Evolutionary conservation across 1,284 basidiomycete genomes (phyloP).

Genomic region (Phellopilus nigrolimitatus): DNA sequence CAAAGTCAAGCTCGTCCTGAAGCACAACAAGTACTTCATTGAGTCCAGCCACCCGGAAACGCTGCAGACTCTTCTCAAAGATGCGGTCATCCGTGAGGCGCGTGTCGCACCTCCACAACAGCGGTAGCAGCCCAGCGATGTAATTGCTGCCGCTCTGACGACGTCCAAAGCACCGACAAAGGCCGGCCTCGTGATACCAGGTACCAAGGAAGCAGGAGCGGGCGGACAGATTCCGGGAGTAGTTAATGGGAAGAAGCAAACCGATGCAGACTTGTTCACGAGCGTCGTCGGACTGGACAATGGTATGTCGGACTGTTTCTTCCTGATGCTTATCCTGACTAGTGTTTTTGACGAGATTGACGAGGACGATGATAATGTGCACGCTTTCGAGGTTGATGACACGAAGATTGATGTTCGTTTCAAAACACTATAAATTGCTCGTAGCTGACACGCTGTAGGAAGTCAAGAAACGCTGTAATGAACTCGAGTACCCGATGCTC

Average conservation of each 20-base stretch:
- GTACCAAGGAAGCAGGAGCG: conserved; percentile 62
- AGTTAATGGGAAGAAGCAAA: conserved; percentile 33
- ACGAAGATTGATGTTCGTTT: conserved; percentile 78
- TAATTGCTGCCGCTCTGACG: conserved; percentile 77
- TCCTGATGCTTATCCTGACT: too few species aligned
- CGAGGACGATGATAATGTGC: conserved; percentile 93
- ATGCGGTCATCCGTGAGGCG: conserved; percentile 78
- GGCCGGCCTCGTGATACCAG: conserved; percentile 80
- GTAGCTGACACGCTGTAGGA: conserved; percentile 44
- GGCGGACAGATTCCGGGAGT: conserved; percentile 55
- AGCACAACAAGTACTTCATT: conserved; percentile 94
- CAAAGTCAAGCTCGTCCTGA: conserved; percentile 94
- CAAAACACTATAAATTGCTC: background rate
- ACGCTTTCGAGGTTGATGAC: conserved; percentile 92
- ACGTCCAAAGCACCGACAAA: conserved; percentile 78
- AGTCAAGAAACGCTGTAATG: conserved; percentile 90
- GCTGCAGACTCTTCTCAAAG: conserved; percentile 80
- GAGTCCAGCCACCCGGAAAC: conserved; percentile 93
- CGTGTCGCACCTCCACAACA: conserved; percentile 58
- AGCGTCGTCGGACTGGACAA: conserved; percentile 90
- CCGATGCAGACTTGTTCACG: conserved; percentile 76
- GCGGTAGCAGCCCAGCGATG: conserved; percentile 53
- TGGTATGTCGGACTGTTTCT: too few species aligned
- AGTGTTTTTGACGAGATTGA: conserved; percentile 98
- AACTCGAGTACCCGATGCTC: conserved; percentile 92